Conservation (phyloP, 2,329 filamentous ascomycete species). For the Metarhizium anisopliae region DNA sequence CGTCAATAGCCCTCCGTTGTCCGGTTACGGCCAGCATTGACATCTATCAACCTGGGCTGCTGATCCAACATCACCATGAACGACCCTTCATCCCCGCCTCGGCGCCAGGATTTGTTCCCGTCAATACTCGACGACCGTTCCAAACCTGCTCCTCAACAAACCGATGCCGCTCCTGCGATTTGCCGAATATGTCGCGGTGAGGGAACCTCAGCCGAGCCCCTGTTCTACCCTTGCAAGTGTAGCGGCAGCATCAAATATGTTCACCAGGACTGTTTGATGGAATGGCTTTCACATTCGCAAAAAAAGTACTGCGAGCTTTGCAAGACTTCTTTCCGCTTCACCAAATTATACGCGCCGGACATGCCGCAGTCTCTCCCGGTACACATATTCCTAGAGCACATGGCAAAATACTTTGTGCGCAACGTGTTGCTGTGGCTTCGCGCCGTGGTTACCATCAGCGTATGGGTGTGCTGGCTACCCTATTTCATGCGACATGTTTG, state of each 20-base stretch:
- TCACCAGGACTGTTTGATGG: slow-evolving; percentile 96
- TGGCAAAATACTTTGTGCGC: slow-evolving; percentile 61
- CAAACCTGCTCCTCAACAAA: slow-evolving; percentile 11
- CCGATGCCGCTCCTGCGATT: slow-evolving; percentile 52
- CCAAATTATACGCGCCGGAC: slow-evolving; percentile 88
- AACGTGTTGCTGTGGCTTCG: slow-evolving; percentile 72
- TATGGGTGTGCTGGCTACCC: slow-evolving; percentile 85
- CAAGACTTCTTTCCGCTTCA: slow-evolving; percentile 97
- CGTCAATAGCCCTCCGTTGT: slow-evolving; percentile 2
- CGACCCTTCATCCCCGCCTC: background rate
- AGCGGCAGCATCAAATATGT: slow-evolving; percentile 98
- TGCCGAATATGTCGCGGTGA: slow-evolving; percentile 96
- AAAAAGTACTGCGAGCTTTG: slow-evolving; percentile 99
- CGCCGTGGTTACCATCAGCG: slow-evolving; percentile 65
- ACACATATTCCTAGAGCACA: slow-evolving; percentile 71
- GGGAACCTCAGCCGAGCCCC: slow-evolving; percentile 68
- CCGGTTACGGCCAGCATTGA: background rate
- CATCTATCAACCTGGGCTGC: background rate
- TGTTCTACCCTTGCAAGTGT: slow-evolving; percentile 98
- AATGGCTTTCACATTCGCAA: slow-evolving; percentile 96
- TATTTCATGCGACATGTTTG: slow-evolving; percentile 88
- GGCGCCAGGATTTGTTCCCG: slow-evolving; percentile 4
- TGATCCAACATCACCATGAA: slow-evolving; percentile 4
- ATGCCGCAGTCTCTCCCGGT: slow-evolving; percentile 83
- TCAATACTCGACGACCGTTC: slow-evolving; percentile 16